Evolutionary conservation across 2,329 filamentous ascomycete genomes (phyloP), one percentile per base, ranked within the genome.

Genomic region (Bertia moriformis): DNA sequence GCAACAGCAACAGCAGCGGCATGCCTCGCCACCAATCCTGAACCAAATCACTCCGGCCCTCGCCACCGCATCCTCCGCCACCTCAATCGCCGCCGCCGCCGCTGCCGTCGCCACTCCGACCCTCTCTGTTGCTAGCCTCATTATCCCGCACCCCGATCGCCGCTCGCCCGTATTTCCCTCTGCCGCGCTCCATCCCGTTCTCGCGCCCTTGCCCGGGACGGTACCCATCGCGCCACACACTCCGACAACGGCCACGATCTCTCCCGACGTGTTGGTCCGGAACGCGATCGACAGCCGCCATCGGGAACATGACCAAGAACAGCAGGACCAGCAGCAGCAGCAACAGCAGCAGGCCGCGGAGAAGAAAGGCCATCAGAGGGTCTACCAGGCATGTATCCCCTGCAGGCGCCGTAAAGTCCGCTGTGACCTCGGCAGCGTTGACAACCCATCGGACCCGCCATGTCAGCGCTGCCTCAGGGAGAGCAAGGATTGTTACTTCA

Each of bases 401-500:
- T 77, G 72, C 45, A 69, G 72, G 14, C 66, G 71, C 3, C 66
- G 71, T 46, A 78, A 78, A 53, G 71, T 78, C 18, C 66, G 73
- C 42, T 77, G 71, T 56, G 72, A 77, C 46, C 60, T 78, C 4
- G 73, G 73, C 41, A 82, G 79, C 51, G 89, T 96, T 54, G 91
- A 96, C 61, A 89, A 91, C 51, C 91, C 91, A 18, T 78, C 88
- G 59, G 86, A 93, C 50, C 89, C 89, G 40, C 91, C 91, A 2
- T 98, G 91, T 58, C 83, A 89, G 43, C 78, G 91, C 53, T 98
- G 91, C 57, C 81, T 87, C 39, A 79, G 91, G 48, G 91, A 98
- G 66, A 86, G 81, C 63, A 96, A 96, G 59, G 82, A 94, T 51
- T 98, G 91, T 66, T 93, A 82, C 69, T 98, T 98, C 66, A 93